A percentile compares a stretch with the other conserved stretches of the same genome.
Evolutionary conservation across 2,329 filamentous ascomycete genomes (phyloP).

Genomic region (Pseudogymnoascus sp.): DNA sequence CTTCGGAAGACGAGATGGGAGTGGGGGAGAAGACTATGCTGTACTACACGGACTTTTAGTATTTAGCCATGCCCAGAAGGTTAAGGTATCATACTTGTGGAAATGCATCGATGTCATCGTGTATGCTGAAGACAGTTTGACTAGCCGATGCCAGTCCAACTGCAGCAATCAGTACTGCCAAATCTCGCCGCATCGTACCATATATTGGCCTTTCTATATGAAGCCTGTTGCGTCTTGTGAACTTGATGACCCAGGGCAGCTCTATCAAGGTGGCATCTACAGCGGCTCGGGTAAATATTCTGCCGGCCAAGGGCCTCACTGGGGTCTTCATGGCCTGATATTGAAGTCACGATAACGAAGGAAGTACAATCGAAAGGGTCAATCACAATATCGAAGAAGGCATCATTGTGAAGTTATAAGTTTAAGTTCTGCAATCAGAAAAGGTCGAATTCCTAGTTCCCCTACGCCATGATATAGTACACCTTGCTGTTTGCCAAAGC

Average conservation of each 20-base stretch:
- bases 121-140: conserved; percentile 58
- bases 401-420: neutral
- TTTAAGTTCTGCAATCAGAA: conserved; percentile 10
- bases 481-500: conserved; percentile 10
- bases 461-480: conserved; percentile 11
- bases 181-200: conserved; percentile 27
- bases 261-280: conserved; percentile 7
- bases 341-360: neutral
- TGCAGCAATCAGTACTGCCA: conserved; percentile 23
- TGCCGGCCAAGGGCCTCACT: neutral
- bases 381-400: neutral
- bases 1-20: conserved; percentile 51
- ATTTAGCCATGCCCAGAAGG: conserved; percentile 3
- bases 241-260: neutral
- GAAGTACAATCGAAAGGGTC: neutral
- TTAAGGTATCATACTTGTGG: conserved; percentile 49
- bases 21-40: conserved; percentile 56
- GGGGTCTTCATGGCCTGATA: neutral
- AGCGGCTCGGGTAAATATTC: neutral
- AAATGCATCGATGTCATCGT: conserved; percentile 65
- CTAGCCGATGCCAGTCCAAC: conserved; percentile 38
- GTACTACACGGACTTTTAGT: conserved; percentile 41
- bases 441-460: conserved; percentile 6
- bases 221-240: neutral
- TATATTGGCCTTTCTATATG: conserved; percentile 13